phyloP scores from a whole-genome alignment of 495 filamentous ascomycete genomes.

The Recurvomyces mirabilis region DNA sequence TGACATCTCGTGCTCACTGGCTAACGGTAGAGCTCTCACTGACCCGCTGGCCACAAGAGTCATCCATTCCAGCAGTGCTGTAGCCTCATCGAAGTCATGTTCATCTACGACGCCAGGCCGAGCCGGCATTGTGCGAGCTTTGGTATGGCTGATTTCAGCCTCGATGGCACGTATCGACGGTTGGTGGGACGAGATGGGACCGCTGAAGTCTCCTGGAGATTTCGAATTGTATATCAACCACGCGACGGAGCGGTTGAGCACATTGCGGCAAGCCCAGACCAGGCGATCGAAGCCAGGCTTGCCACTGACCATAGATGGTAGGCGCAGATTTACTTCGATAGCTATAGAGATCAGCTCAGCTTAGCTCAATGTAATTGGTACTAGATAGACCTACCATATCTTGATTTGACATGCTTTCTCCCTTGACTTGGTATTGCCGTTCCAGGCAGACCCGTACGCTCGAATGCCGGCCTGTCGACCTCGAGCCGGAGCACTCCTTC shows the following conservation, averaged over 20 bases:
- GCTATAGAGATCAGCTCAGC: conserved; percentile 40
- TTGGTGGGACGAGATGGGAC: conserved; percentile 24
- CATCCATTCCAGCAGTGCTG: conserved; percentile 73
- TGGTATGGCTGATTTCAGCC: not conserved
- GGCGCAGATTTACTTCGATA: conserved; percentile 69
- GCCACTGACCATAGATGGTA: conserved; percentile 74
- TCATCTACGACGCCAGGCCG: conserved; percentile 3
- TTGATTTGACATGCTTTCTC: conserved; percentile 48
- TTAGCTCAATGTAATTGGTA: not conserved
- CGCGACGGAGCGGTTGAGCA: conserved; percentile 54
- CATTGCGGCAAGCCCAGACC: conserved; percentile 74
- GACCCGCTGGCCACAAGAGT: conserved; percentile 61
- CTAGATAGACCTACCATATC: conserved; percentile 41
- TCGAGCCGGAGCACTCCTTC: conserved; percentile 70
- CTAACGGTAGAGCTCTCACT: conserved; percentile 70
- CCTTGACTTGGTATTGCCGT: conserved; percentile 50
- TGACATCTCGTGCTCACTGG: conserved; percentile 59
- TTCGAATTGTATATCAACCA: conserved; percentile 73
- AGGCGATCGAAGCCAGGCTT: conserved; percentile 86
- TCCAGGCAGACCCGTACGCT: conserved; percentile 72
- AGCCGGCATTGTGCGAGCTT: conserved; percentile 2
- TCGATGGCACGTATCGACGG: conserved; percentile 3
- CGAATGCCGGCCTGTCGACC: conserved; percentile 73
- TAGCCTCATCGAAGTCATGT: conserved; percentile 30
- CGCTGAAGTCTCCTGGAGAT: conserved; percentile 3